Conservation (phyloP, 352 stramenopile species). For the Phytophthora uliginosa region DNA sequence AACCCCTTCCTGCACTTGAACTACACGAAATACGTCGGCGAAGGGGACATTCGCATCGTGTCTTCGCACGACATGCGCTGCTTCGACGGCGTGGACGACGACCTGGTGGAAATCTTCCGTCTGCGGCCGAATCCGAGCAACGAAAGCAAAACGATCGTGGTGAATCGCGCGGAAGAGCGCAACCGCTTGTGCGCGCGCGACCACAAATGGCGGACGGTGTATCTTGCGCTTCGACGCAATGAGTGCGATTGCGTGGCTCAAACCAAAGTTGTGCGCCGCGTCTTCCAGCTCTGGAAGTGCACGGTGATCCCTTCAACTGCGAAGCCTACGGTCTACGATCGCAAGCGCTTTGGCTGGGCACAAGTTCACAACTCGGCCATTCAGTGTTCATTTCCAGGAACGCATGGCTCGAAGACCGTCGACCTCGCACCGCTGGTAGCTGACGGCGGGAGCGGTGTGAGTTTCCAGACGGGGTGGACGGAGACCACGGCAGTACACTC, state of each 20-base stretch:
- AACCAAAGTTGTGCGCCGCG: constrained; percentile 86
- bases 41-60: constrained; percentile 90
- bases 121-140: constrained; percentile 19
- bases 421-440: constrained; percentile 40
- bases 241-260: constrained; percentile 95
- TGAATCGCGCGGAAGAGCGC: constrained; percentile 79
- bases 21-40: constrained; percentile 92
- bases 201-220: constrained; percentile 95
- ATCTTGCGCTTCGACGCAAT: constrained; percentile 87
- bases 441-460: constrained; percentile 43
- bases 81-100: constrained; percentile 89
- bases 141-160: constrained; percentile 31
- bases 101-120: constrained; percentile 73
- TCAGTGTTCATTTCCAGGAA: constrained; percentile 66
- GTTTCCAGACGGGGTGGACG: constrained; percentile 78
- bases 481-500: constrained; percentile 65
- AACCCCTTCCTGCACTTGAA: constrained; percentile 80
- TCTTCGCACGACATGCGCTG: constrained; percentile 94
- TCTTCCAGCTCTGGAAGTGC: constrained; percentile 97
- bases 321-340: constrained; percentile 43
- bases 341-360: constrained; percentile 66
- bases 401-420: constrained; percentile 25
- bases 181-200: constrained; percentile 92
- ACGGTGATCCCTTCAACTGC: constrained; percentile 56
- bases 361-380: constrained; percentile 56